A percentile compares a stretch with the other conserved stretches of the same genome.
Conservation (phyloP, 148 eudicot species). For the Bassia scoparia region DNA sequence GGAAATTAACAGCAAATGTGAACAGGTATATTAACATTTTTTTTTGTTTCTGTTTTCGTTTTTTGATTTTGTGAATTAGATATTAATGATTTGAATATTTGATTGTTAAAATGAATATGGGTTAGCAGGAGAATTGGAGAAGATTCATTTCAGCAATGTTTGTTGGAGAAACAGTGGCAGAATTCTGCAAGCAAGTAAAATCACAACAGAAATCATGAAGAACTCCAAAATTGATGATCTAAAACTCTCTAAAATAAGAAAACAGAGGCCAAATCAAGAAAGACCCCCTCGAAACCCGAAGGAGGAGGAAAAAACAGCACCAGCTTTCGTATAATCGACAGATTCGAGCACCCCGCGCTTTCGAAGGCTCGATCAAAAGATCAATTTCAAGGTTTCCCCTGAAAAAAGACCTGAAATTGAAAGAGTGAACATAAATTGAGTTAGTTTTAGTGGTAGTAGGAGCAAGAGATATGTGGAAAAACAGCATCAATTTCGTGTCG, state of each 20-base stretch:
- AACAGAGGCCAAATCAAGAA: constrained; percentile 36
- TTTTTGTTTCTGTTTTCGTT: background rate
- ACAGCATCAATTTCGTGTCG: constrained; percentile 39
- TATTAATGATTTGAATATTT: background rate
- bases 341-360: constrained; percentile 38
- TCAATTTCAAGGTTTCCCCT: constrained; percentile 69
- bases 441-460: too few relatives aligned
- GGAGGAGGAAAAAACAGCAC: constrained; percentile 68
- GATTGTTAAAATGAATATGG: background rate
- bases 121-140: constrained; percentile 69
- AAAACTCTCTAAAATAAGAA: constrained; percentile 59
- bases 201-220: constrained; percentile 50
- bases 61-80: background rate
- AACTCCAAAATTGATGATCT: constrained; percentile 41
- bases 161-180: constrained; percentile 75
- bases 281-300: constrained; percentile 50
- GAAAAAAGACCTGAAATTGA: constrained; percentile 34
- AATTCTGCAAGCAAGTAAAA: constrained; percentile 67
- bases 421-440: constrained; percentile 44
- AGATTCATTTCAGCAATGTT: constrained; percentile 89
- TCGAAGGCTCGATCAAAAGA: constrained; percentile 61
- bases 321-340: constrained; percentile 35
- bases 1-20: constrained; percentile 48
- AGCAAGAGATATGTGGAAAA: too few relatives aligned
- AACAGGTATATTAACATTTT: constrained; percentile 36